Base-by-base conservation (phyloP, 2,329 filamentous ascomycete species). In the Verticillium klebahnii region DNA sequence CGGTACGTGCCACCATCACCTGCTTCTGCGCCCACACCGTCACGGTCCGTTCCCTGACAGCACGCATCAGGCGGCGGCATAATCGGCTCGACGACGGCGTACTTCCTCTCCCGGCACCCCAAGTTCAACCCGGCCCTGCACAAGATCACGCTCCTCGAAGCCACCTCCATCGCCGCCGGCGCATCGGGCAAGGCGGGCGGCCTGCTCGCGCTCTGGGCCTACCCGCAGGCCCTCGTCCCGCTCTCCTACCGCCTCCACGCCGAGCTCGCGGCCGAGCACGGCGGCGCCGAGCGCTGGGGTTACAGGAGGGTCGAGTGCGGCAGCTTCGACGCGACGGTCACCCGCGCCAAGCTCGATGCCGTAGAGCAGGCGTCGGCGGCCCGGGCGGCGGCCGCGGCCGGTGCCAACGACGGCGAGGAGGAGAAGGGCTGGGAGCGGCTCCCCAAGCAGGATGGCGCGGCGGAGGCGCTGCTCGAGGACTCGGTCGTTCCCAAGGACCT, bases 151-250 rank as follows among this genome's bases (percentile, higher is more conserved):
- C 81, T 99, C 34, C 82, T 98, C 60, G 95, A 99, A 80, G 93
- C 95, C 0, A 88, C 87, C 3, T 83, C 88, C 55, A 89, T 98
- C 66, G 95, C 95, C 7, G 87, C 92, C n/a, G 94, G 91, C 29
- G 94, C 95, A 40, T 97, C 93, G 9, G 95, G 95, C 50, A 98
- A 97, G 77, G 94, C 95, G 0, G 95, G 95, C 17, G 95, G 95
- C 1, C 82, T 99, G 5, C 83, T 99, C 25, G 95, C 89, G 1
- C 80, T 93, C 17, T 98, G 94, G 93, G 95, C 94, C 1, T 97
- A 97, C 71, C 95, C 95, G 0, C 81, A 80, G 62, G 89, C 85
- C 69, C 86, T 98, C 45, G 94, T 97, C 0, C 91, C 91, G 0
- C 80, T 98, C 52, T 96, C 91, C 62, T 98, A 93, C 75, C 84